Percentiles rank a stretch among this genome's conserved stretches.
Conservation (phyloP, 805 yeast genomes). For the Torulaspora microellipsoides region DNA sequence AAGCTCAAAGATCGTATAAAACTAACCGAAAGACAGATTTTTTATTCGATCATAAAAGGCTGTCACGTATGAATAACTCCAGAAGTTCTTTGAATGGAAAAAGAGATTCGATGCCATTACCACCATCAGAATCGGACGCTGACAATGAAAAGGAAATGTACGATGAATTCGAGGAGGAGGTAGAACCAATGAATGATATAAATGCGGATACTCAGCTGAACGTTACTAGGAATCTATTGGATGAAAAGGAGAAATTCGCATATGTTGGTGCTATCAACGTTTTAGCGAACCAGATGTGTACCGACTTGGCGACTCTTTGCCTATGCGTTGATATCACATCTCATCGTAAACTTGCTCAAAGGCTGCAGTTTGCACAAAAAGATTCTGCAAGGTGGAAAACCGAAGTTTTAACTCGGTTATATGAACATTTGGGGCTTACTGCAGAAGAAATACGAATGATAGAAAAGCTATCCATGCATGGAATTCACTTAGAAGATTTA, state of each 20-base stretch:
- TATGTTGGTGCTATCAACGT: conserved; percentile 82
- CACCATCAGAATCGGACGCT: conserved; percentile 8
- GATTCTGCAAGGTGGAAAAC: conserved; percentile 83
- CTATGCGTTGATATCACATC: conserved; percentile 46
- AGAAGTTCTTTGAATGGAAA: conserved; percentile 9
- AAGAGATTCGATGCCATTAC: conserved; percentile 2
- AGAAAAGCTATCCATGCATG: conserved; percentile 78
- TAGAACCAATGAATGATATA: conserved; percentile 33
- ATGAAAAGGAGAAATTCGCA: conserved; percentile 84
- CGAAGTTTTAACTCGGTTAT: conserved; percentile 62
- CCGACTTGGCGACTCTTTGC: conserved; percentile 60
- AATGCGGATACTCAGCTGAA: conserved; percentile 51
- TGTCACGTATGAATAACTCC: conserved; percentile 21
- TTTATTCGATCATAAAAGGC: conserved; percentile 40
- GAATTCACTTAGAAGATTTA: conserved; percentile 70
- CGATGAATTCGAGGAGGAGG: conserved; percentile 40
- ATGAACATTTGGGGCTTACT: conserved; percentile 71
- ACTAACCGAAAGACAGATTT: conserved; percentile 55
- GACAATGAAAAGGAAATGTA: conserved; percentile 30
- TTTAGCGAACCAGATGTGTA: conserved; percentile 73
- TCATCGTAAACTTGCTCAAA: conserved; percentile 47
- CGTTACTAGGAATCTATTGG: conserved; percentile 73
- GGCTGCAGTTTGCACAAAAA: conserved; percentile 63
- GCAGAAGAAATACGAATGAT: conserved; percentile 84
- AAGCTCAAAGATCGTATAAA: conserved; percentile 62